Base-by-base conservation (phyloP, 2,329 filamentous ascomycete genomes). In the Pseudohalonectria lignicola region DNA sequence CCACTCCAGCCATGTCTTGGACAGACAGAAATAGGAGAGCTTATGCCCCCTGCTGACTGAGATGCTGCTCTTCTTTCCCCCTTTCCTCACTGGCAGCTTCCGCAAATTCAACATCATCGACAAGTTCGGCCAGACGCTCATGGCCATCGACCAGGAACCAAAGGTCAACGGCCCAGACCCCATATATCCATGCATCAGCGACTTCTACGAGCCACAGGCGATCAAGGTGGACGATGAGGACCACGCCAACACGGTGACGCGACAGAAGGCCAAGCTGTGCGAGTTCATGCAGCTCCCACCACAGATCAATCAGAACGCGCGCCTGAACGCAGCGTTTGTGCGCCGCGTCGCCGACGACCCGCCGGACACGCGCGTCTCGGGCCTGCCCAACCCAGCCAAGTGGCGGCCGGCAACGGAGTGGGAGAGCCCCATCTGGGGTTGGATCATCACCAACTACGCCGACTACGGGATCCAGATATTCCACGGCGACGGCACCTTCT, bases 71-170 rank as follows among this genome's bases (percentile, higher is more conserved):
- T n/a, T n/a, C n/a, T n/a, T n/a, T n/a, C n/a, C n/a, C n/a, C n/a
- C n/a, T n/a, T n/a, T n/a, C n/a, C n/a, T n/a, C n/a, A n/a, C n/a
- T n/a, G n/a, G n/a, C n/a, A n/a, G n/a, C n/a, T 64, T 69, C 42
- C 54, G 54, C 2, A 66, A 67, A 43, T 40, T 72, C 31, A 66
- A 66, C 44, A 55, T 70, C 30, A 50, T 70, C 23, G 66, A 71
- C 49, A 69, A 69, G 44, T 69, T 69, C 33, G 66, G 66, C 1
- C 66, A 69, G 34, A 49, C 50, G 9, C 37, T 65, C 18, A 32
- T 45, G 9, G 52, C 52, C 15, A 53, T 62, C 13, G 53, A 61
- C 31, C 49, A 51, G n/a, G 34, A 40, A 11, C 49, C 53, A 2
- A 32, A 40, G 15, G 9, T 26, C 4, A 9, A 34, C 23, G 38